A percentile compares a stretch with the other conserved stretches of the same genome.
These are phyloP conservation scores for Gymnopilus dilepis DNA, from an alignment of 768 basidiomycete species.

Conservation along the genomic window DNA sequence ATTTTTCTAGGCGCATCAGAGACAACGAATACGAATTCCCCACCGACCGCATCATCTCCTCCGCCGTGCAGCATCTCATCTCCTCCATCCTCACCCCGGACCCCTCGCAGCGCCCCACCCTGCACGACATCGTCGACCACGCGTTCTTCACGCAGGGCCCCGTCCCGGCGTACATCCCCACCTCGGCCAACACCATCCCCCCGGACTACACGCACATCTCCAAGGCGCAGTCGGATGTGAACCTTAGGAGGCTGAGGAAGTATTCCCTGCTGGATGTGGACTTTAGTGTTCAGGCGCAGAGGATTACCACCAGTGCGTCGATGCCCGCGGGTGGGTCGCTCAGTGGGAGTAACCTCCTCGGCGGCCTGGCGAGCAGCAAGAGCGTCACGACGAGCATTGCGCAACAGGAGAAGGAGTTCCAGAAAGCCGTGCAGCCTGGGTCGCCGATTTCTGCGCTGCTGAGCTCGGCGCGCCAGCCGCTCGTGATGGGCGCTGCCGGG, in stretches of 20 bases:
- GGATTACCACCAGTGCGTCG: neutral
- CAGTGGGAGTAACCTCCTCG: neutral
- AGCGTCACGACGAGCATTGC: conserved; percentile 67
- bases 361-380: conserved; percentile 32
- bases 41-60: conserved; percentile 69
- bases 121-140: conserved; percentile 86
- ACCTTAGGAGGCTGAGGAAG: conserved; percentile 72
- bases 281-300: conserved; percentile 34
- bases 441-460: conserved; percentile 93
- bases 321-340: neutral
- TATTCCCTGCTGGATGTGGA: conserved; percentile 70
- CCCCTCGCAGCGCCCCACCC: conserved; percentile 79
- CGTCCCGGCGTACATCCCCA: conserved; percentile 82
- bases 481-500: conserved; percentile 63
- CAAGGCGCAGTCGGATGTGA: conserved; percentile 62
- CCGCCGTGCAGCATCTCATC: conserved; percentile 78
- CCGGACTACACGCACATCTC: conserved; percentile 81
- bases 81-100: conserved; percentile 85
- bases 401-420: conserved; percentile 95
- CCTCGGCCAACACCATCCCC: conserved; percentile 72
- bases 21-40: conserved; percentile 96
- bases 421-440: conserved; percentile 92
- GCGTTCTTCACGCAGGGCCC: conserved; percentile 83
- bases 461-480: conserved; percentile 85
- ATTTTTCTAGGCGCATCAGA: conserved; percentile 74